A percentile compares a stretch with the other conserved stretches of the same genome.
Evolutionary conservation across 2,329 filamentous ascomycete species (phyloP).

Genomic region (Sclerotinia sclerotiorum): DNA sequence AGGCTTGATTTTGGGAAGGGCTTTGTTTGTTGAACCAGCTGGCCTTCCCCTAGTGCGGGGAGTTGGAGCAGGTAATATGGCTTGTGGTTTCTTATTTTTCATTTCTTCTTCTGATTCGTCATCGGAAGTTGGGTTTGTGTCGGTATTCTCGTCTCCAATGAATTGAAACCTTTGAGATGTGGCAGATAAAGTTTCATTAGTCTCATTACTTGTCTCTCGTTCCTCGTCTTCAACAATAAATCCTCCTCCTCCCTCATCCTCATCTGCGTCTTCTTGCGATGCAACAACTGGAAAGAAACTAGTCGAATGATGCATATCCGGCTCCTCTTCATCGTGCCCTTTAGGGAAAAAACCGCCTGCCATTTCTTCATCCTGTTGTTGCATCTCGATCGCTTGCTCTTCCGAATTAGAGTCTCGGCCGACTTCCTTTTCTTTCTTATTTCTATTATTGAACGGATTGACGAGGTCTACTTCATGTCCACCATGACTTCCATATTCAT

Average conservation of each 20-base stretch:
- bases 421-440: conserved; percentile 35
- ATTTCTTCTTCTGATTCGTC: conserved; percentile 26
- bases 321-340: conserved; percentile 52
- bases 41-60: conserved; percentile 31
- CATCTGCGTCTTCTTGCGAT: conserved; percentile 34
- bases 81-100: conserved; percentile 22
- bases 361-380: conserved; percentile 50
- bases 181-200: not conserved
- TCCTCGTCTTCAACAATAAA: conserved; percentile 37
- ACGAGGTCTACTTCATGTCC: conserved; percentile 54
- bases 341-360: conserved; percentile 63
- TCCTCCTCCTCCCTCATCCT: conserved; percentile 27
- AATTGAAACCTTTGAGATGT: conserved; percentile 30
- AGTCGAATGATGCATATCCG: conserved; percentile 25
- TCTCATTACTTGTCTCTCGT: not conserved
- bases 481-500: conserved; percentile 69
- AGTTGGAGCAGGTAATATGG: conserved; percentile 15
- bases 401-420: conserved; percentile 34
- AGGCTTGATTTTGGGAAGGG: not conserved
- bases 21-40: conserved; percentile 27
- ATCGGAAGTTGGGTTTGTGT: conserved; percentile 2
- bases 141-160: conserved; percentile 29
- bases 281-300: conserved; percentile 39
- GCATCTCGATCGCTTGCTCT: conserved; percentile 35
- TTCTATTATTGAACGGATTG: conserved; percentile 52